Percentiles rank a stretch among this genome's conserved stretches.
These are phyloP conservation scores for Phalaenopsis hybrid DNA, from an alignment of 116 monocot species.

Conservation along the genomic window DNA sequence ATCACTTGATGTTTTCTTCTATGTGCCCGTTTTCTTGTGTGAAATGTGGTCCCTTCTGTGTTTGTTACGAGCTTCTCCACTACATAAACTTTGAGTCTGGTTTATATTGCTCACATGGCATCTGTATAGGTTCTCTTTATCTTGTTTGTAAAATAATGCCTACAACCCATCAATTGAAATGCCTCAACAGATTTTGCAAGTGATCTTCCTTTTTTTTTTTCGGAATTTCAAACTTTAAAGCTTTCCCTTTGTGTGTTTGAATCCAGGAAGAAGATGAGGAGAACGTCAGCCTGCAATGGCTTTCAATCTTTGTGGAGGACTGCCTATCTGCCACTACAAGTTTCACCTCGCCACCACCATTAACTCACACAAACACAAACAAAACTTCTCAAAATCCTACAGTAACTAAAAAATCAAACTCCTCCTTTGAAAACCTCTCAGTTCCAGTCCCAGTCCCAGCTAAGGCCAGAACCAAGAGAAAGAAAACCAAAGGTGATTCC, in stretches of 20 bases:
- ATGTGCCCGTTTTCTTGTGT: too few species aligned
- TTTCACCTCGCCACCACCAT: slow-evolving; percentile 7
- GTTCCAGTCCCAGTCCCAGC: neutral
- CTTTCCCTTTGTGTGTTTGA: neutral
- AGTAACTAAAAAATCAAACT: neutral
- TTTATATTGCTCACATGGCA: too few species aligned
- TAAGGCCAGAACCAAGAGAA: slow-evolving; percentile 33
- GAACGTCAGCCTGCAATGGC: slow-evolving; percentile 45
- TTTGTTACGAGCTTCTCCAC: too few species aligned
- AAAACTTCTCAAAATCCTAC: neutral
- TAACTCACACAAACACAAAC: neutral
- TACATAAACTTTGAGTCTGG: too few species aligned
- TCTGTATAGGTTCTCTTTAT: neutral
- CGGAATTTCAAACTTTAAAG: neutral
- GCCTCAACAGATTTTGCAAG: neutral
- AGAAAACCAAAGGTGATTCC: slow-evolving; percentile 11
- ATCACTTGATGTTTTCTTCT: too few species aligned
- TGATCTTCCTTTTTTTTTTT: too few species aligned
- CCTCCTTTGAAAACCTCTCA: neutral
- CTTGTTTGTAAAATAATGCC: too few species aligned
- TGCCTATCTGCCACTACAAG: slow-evolving; percentile 34
- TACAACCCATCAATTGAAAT: neutral
- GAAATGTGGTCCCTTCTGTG: too few species aligned
- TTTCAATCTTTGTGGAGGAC: slow-evolving; percentile 61
- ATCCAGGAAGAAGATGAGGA: slow-evolving; percentile 31